Percentiles rank a stretch among this genome's conserved stretches.
phyloP scores from a whole-genome alignment of 441 rosid genomes.

The Populus trichocarpa region DNA sequence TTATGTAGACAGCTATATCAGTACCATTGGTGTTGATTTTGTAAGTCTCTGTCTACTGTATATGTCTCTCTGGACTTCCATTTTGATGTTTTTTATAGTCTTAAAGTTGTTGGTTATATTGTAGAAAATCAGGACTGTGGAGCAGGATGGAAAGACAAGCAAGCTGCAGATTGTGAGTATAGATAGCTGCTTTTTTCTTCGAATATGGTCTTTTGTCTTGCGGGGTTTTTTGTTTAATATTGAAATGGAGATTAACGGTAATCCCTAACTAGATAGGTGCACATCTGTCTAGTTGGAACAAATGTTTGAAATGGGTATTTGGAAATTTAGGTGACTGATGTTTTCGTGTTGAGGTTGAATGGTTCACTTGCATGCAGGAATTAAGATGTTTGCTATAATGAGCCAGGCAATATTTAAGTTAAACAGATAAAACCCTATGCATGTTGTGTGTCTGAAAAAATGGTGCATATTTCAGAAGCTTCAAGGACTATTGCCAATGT shows the following conservation, averaged over 20 bases:
- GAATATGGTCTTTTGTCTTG: not conserved
- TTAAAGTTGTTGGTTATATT: not conserved
- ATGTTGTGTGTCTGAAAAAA: not conserved
- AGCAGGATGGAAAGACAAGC: conserved; percentile 78
- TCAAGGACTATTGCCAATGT: not conserved
- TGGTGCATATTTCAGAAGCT: not conserved
- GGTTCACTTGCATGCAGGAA: not conserved
- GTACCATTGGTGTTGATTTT: conserved; percentile 86
- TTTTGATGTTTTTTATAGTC: not conserved
- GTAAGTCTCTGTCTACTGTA: conserved; percentile 30
- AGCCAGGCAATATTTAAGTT: not conserved
- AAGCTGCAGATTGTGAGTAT: conserved; percentile 80
- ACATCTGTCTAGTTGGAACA: not conserved
- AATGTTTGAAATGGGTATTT: not conserved
- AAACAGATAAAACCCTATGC: not conserved
- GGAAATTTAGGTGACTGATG: not conserved
- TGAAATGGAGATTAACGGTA: not conserved
- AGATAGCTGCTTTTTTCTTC: not conserved
- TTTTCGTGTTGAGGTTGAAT: not conserved
- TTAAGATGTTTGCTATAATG: not conserved
- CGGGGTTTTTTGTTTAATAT: too few relatives aligned
- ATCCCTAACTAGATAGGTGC: not conserved
- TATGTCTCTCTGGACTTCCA: not conserved
- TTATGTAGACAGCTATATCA: conserved; percentile 79
- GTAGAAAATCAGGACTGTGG: conserved; percentile 86